A percentile compares a stretch with the other conserved stretches of the same genome.
Conservation (phyloP, 73 alveolate genomes). For the Breviolum minutum region DNA sequence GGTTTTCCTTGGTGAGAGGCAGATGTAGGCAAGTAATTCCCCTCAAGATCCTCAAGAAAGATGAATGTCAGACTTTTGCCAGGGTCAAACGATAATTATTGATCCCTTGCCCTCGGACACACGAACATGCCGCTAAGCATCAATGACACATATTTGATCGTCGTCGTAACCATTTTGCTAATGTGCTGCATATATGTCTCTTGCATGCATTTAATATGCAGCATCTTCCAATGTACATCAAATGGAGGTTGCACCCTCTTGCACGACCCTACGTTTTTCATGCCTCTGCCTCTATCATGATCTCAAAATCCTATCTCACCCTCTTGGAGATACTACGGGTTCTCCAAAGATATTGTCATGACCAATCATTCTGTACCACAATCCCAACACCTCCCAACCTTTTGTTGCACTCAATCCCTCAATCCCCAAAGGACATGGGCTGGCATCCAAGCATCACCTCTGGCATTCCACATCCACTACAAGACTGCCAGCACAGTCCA, state of each 20-base stretch:
- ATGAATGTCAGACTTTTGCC: background rate
- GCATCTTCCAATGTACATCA: no score
- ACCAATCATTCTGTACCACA: no score
- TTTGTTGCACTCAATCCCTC: background rate
- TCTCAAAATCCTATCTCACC: no score
- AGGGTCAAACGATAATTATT: background rate
- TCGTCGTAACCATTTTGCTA: background rate
- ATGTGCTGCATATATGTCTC: no score
- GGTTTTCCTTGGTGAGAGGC: background rate
- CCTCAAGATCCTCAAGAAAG: background rate
- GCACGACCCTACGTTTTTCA: no score
- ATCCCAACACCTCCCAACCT: background rate
- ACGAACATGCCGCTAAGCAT: background rate
- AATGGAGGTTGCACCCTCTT: no score
- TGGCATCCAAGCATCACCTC: slow-evolving; percentile 33
- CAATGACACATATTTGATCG: background rate
- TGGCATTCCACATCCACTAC: slow-evolving; percentile 33
- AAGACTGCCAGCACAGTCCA: background rate
- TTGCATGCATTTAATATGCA: no score
- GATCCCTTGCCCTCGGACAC: background rate
- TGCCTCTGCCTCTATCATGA: no score
- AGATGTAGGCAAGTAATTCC: background rate
- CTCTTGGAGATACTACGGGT: no score
- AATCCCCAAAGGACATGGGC: no score
- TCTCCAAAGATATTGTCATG: no score